Evolutionary conservation across 345 rosid species (phyloP), one percentile per base, ranked within the genome.

Genomic region (Euphorbia tirucalli): DNA sequence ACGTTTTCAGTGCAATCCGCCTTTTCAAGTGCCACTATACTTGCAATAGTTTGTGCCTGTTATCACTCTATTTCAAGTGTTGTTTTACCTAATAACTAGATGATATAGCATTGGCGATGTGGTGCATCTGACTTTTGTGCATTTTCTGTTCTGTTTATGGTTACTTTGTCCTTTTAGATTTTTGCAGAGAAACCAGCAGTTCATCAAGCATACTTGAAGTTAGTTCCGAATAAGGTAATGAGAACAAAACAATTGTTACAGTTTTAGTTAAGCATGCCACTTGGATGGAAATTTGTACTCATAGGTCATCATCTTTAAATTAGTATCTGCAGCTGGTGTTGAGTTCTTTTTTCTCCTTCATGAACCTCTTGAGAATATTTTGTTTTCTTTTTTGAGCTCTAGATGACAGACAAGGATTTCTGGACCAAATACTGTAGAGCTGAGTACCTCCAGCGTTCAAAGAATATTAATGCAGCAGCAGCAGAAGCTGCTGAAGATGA

Each of bases 401-500:
- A 95, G 99, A 92, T 95, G 96, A 77, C 96, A 65, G 97, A 95
- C 72, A 87, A 78, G 77, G 93, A 87, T 70, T 95, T 95, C 75
- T 95, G 99, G 99, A 90, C 90, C 75, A 92, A 95, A 83, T 95
- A 90, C 83, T 92, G 87, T 78, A 88, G 89, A 85, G 99, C 99
- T 32, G 97, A 90, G 73, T 89, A 85, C 85, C 93, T 95, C 79
- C 93, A 88, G 67, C 86, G 85, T 80, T 85, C 92, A 25, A 87
- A 80, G 83, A 90, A 87, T 78, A 82, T 85, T 76, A 75, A 80
- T 72, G 90, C 96, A 74, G 93, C 89, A 22, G 92, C 88, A 73
- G 99, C 99, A 25, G 99, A 92, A 77, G 98, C 98, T 71, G 99
- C 97, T 65, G 99, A 95, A 84, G 99, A 95, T 70, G 97, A 92